Percentiles rank a stretch among this genome's conserved stretches.
phyloP scores from a whole-genome alignment of 768 basidiomycete species.

The Mycena olivaceomarginata region DNA sequence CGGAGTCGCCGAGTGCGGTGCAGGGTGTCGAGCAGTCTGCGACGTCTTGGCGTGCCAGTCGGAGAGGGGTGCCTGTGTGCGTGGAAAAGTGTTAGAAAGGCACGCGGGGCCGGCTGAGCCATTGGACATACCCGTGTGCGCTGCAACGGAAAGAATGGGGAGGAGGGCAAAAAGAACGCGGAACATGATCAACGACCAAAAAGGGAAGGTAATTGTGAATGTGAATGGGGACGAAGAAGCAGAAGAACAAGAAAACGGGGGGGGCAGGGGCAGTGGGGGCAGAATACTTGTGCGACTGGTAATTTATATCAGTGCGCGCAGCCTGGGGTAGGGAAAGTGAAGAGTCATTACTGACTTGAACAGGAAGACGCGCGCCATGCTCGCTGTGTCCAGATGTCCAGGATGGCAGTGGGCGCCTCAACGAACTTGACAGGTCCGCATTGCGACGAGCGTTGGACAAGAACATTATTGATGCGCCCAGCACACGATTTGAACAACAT shows the following conservation, averaged over 20 bases:
- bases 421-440: too few species aligned
- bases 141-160: slow-evolving; percentile 24
- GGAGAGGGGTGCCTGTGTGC: neutral
- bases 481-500: too few species aligned
- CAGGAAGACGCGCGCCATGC: too few species aligned
- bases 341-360: too few species aligned
- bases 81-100: too few species aligned
- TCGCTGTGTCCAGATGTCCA: too few species aligned
- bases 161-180: slow-evolving; percentile 10
- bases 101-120: neutral
- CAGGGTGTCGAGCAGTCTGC: slow-evolving; percentile 19
- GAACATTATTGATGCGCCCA: too few species aligned
- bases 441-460: too few species aligned
- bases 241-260: neutral
- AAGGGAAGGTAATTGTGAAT: neutral
- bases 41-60: neutral
- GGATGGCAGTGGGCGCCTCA: too few species aligned
- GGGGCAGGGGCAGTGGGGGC: too few species aligned
- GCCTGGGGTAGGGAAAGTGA: too few species aligned
- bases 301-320: neutral
- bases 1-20: neutral
- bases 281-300: too few species aligned
- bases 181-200: slow-evolving; percentile 9
- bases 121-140: slow-evolving; percentile 12
- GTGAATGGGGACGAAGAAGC: neutral